phyloP scores from a whole-genome alignment of 2,329 filamentous ascomycete species.

The Drechslera avenae region DNA sequence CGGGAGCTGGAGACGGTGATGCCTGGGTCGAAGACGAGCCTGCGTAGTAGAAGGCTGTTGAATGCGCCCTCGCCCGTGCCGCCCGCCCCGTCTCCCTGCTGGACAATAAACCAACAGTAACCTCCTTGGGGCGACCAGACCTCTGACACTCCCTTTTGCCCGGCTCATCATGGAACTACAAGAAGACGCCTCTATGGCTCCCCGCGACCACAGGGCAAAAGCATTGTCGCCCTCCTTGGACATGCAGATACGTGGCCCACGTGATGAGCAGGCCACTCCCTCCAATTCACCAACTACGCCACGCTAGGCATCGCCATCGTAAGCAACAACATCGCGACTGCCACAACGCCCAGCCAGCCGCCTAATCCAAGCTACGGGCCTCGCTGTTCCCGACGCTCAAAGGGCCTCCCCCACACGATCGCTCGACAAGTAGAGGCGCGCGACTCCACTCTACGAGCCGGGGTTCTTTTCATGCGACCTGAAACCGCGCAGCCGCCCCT shows the following conservation, averaged over 20 bases:
- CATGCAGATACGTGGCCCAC: constrained; percentile 14
- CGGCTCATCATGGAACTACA: constrained; percentile 2
- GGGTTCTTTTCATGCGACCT: constrained; percentile 35
- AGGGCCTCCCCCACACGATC: constrained; percentile 17
- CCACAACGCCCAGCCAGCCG: constrained; percentile 7
- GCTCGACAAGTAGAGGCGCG: constrained; percentile 14
- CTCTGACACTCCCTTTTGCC: neutral
- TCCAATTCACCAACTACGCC: neutral
- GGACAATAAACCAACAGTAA: neutral
- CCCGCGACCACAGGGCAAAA: constrained; percentile 1
- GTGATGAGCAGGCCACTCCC: constrained; percentile 5
- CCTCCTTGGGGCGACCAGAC: neutral
- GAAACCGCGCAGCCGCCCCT: constrained; percentile 45
- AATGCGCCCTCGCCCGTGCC: neutral
- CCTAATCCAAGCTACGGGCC: constrained; percentile 9
- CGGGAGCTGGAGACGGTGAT: neutral
- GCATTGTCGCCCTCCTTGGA: neutral
- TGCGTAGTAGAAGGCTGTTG: neutral
- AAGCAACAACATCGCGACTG: constrained; percentile 8
- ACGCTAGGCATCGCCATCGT: constrained; percentile 11
- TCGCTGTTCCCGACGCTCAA: constrained; percentile 9
- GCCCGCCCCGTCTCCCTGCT: neutral
- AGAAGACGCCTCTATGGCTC: constrained; percentile 6
- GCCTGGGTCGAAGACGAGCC: constrained; percentile 1
- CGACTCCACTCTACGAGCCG: constrained; percentile 20